Evolutionary conservation across 140 eudicot species (phyloP).

Genomic region (Erigeron philadelphicus): DNA sequence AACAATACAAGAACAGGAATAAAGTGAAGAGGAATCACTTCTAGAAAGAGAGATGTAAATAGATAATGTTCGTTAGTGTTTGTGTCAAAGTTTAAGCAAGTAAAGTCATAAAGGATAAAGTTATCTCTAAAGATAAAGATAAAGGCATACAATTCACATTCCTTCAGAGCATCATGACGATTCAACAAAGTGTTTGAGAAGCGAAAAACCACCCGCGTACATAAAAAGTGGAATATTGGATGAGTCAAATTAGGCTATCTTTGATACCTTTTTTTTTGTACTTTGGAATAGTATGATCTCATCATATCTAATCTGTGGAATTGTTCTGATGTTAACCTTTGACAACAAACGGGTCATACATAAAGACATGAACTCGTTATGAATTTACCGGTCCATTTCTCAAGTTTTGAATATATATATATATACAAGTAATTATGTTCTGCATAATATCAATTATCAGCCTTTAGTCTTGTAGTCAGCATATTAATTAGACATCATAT

Average conservation of each 20-base stretch:
- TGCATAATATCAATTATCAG: neutral
- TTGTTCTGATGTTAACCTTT: conserved; percentile 10
- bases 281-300: conserved; percentile 25
- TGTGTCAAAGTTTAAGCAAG: conserved; percentile 33
- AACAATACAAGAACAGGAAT: conserved; percentile 27
- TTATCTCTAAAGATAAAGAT: conserved; percentile 30
- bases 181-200: conserved; percentile 31
- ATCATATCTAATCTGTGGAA: conserved; percentile 26
- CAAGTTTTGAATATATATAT: neutral
- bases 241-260: conserved; percentile 41
- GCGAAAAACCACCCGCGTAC: conserved; percentile 41
- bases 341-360: conserved; percentile 1
- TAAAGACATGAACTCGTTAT: conserved; percentile 9
- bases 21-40: conserved; percentile 29
- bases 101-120: conserved; percentile 44
- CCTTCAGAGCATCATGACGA: conserved; percentile 12
- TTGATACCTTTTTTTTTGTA: conserved; percentile 26
- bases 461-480: no score
- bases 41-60: conserved; percentile 30
- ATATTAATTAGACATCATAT: no score
- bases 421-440: neutral
- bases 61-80: conserved; percentile 36
- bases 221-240: conserved; percentile 29
- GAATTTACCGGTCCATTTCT: conserved; percentile 4
- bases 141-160: conserved; percentile 36